Evolutionary conservation across 1,284 basidiomycete genomes (phyloP).

Genomic region (Microstroma glucosiphilum): DNA sequence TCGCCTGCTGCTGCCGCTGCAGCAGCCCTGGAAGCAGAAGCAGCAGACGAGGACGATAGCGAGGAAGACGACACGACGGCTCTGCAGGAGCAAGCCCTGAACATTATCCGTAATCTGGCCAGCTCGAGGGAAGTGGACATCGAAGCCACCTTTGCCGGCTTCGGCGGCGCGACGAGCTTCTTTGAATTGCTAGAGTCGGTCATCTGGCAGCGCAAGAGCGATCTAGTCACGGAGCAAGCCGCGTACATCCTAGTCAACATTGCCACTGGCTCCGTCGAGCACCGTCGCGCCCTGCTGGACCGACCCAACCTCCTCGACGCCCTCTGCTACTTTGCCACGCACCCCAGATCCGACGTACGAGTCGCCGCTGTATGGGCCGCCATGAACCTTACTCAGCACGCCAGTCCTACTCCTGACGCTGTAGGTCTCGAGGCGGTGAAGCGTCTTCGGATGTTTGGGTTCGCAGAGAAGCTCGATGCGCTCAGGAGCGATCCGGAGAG

Average conservation of each 20-base stretch:
- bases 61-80: conserved; percentile 5
- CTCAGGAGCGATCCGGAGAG: conserved; percentile 11
- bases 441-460: conserved; percentile 10
- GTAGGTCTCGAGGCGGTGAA: not conserved
- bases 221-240: conserved; percentile 34
- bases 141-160: conserved; percentile 23
- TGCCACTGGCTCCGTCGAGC: conserved; percentile 33
- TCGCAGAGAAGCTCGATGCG: conserved; percentile 5
- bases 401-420: not conserved
- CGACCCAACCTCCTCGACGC: conserved; percentile 39
- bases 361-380: conserved; percentile 13
- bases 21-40: not conserved
- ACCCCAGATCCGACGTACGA: conserved; percentile 10
- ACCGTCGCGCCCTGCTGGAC: conserved; percentile 22
- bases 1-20: not conserved
- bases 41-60: not conserved
- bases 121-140: conserved; percentile 28
- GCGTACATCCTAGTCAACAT: conserved; percentile 41
- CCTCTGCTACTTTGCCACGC: conserved; percentile 26
- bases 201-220: conserved; percentile 28
- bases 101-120: conserved; percentile 41
- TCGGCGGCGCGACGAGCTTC: conserved; percentile 28
- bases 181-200: conserved; percentile 32
- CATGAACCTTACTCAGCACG: conserved; percentile 12
- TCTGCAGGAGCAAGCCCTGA: conserved; percentile 40